Conservation (phyloP, 345 rosid genomes). For the Boechera stricta region DNA sequence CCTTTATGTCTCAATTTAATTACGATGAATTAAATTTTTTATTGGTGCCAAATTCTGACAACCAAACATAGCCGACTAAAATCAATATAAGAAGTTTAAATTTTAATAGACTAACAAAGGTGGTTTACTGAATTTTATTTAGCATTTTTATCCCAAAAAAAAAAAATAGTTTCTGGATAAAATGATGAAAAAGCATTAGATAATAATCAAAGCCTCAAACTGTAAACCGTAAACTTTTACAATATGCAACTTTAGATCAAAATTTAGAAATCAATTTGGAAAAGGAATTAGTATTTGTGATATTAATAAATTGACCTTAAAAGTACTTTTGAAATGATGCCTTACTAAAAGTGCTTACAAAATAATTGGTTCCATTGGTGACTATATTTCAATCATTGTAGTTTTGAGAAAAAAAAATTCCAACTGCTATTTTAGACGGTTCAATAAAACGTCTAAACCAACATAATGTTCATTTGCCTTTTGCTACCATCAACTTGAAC, state of each 20-base stretch:
- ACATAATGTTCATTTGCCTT: neutral
- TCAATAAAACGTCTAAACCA: neutral
- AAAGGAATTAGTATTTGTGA: neutral
- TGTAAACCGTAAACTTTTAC: no score
- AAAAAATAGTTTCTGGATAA: no score
- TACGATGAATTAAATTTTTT: neutral
- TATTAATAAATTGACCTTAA: neutral
- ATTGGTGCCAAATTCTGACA: no score
- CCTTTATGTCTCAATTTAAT: neutral
- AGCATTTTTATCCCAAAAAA: no score
- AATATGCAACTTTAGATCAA: no score
- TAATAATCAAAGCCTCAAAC: no score
- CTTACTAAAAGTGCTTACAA: neutral
- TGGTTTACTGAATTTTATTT: no score
- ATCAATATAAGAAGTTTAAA: no score
- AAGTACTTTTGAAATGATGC: conserved; percentile 1
- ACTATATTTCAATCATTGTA: neutral
- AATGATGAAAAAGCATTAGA: no score
- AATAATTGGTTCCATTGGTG: neutral
- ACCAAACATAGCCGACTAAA: no score
- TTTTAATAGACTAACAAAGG: no score
- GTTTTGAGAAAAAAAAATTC: neutral
- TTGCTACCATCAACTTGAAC: neutral
- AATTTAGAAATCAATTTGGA: no score
- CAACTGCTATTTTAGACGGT: neutral